Base-by-base conservation (phyloP, 2,329 filamentous ascomycete species). In the Dothistroma pini region DNA sequence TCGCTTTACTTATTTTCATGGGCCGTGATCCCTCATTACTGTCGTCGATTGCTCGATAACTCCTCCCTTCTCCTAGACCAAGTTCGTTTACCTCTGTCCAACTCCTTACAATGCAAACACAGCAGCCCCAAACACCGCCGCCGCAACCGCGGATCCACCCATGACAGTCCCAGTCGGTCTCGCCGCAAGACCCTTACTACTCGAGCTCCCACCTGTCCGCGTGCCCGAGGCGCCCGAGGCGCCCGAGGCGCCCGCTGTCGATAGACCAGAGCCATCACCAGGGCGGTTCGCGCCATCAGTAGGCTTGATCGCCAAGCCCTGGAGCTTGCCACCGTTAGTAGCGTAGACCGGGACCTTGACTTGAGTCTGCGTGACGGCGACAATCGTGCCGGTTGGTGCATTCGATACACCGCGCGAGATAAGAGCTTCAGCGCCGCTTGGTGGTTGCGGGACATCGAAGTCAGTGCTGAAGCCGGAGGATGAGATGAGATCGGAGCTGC, bases 351-450 rank as follows among this genome's bases (percentile, higher is more conserved):
- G 79, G 66, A 83, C 77, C 25, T 79, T 78, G 58, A 89, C 83
- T 32, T 77, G 78, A 22, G 82, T 87, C 60, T 81, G 75, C 19
- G 76, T 80, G 54, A 91, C 83, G 2, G 78, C 68, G 29, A 89
- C 82, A 57, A 96, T 73, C 57, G 75, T 75, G 48, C 80, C 81
- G 4, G 73, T 73, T 44, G 86, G 86, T 59, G 86, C 83, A 65
- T 84, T 84, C 54, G 76, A 78, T 62, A 96, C 84, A 64, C 93
- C 93, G 54, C 89, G 85, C 67, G 90, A 81, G 72, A 97, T 93
- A 70, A 96, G 81, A 51, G 84, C 81, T 63, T 87, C 80, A 44
- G 86, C 87, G 66, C 87, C 89, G 4, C 83, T 79, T 12, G 91
- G 91, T 6, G 85, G 80, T 3, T 71, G 77, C 53, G 89, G 93